Evolutionary conservation across 192 early-diverging fungal genomes (phyloP), one percentile per base, ranked within the genome.

Genomic region (Thamnidium elegans): DNA sequence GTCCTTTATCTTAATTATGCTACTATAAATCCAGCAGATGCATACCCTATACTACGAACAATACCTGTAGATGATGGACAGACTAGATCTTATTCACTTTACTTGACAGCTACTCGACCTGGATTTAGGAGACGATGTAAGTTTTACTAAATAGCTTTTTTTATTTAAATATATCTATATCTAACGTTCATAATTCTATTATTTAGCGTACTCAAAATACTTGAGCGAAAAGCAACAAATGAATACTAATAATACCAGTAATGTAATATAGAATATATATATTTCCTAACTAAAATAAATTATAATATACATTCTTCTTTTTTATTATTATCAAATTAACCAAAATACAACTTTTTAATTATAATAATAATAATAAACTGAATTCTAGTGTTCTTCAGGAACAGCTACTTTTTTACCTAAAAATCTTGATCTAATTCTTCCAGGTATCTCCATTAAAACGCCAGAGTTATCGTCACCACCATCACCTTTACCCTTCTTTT

Each of bases 81-180:
- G 34, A 66, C 74, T 9, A 55, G 59, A 23, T 62, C 69, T 15
- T 75, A 67, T 43, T 70, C 74, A 4, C 63, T 75, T 26, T 75
- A 75, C 54, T 26, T 75, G 17, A 60, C 74, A 13, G 55, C 74
- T n/a, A 75, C 74, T 20, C 48, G 62, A 21, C 58, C 74, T 15
- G 31, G 32, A 8, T 75, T 68, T 17, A 23, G 53, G 20, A 55
- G 54, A 64, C 56, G 62, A 45, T 39, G 58, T 59, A 44, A 26
- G 58, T 42, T 26, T 26, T 26, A 26, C 26, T 26, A 26, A 26
- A 26, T n/a, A n/a, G n/a, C n/a, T n/a, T 36, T 36, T 36, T 36
- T 36, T 36, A 9, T 39, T 9, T 39, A 39, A 9, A 39, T 39
- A 39, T 39, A 39, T 36, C 3, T 36, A 36, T 4, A 36, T 6